Evolutionary conservation across 495 filamentous ascomycete species (phyloP).

Genomic region (Lichina pygmaea): DNA sequence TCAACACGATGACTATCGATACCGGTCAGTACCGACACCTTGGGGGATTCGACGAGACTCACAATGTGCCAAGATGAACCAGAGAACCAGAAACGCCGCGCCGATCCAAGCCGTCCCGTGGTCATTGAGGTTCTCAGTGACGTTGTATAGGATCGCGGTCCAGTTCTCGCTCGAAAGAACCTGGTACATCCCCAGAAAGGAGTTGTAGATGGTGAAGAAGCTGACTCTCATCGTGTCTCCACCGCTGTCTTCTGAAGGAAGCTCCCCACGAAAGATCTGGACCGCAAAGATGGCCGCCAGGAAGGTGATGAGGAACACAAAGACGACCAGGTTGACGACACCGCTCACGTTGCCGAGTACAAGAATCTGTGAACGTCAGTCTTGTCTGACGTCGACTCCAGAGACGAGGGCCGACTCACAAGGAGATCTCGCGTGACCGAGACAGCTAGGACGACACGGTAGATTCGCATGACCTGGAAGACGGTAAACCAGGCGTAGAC

Average conservation of each 20-base stretch:
- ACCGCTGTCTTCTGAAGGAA: slow-evolving; percentile 29
- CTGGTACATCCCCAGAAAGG: slow-evolving; percentile 95
- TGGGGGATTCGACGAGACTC: slow-evolving; percentile 3
- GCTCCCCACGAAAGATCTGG: slow-evolving; percentile 73
- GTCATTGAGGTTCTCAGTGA: slow-evolving; percentile 31
- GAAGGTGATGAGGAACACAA: slow-evolving; percentile 88
- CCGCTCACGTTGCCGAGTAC: slow-evolving; percentile 82
- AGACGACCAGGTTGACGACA: slow-evolving; percentile 82
- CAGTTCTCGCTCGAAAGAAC: slow-evolving; percentile 94
- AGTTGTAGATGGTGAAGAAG: slow-evolving; percentile 79
- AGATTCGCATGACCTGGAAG: slow-evolving; percentile 81
- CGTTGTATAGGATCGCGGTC: slow-evolving; percentile 67
- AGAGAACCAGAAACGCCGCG: slow-evolving; percentile 73
- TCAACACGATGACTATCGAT: slow-evolving; percentile 55
- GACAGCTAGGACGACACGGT: slow-evolving; percentile 75
- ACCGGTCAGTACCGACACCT: neutral
- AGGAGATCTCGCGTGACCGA: slow-evolving; percentile 69
- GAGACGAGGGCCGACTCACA: slow-evolving; percentile 10
- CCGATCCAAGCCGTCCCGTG: slow-evolving; percentile 62
- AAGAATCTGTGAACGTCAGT: slow-evolving; percentile 16
- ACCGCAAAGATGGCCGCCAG: slow-evolving; percentile 80
- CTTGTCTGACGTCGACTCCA: neutral
- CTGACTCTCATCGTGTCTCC: slow-evolving; percentile 34
- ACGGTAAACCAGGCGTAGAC: slow-evolving; percentile 72
- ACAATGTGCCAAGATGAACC: slow-evolving; percentile 81